These are phyloP conservation scores for Acanthamoeba triangularis DNA, from an alignment of 208 protist genomes.

Conservation along the genomic window DNA sequence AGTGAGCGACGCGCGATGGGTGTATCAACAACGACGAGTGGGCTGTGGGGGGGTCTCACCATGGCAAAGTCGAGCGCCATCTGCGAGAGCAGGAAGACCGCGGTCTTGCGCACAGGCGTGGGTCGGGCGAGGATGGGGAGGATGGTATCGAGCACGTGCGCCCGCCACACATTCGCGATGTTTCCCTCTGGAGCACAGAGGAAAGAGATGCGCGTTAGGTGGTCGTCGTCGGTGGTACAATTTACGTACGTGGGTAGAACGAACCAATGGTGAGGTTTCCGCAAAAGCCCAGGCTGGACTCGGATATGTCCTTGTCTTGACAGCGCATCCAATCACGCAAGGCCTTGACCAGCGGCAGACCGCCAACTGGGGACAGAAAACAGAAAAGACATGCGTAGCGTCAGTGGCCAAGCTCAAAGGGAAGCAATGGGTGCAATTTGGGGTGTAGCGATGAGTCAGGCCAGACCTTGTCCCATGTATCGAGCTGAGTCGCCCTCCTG, in stretches of 20 bases:
- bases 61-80: neutral
- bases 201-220: too few relatives aligned
- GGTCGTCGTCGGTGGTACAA: neutral
- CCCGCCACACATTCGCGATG: neutral
- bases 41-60: neutral
- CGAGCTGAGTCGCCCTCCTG: neutral
- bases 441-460: too few relatives aligned
- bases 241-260: neutral
- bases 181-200: neutral
- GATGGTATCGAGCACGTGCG: neutral
- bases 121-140: neutral
- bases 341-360: conserved; percentile 7
- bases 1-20: too few relatives aligned
- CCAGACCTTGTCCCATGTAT: neutral
- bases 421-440: too few relatives aligned
- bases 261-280: neutral
- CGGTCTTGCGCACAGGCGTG: neutral
- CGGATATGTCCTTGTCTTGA: neutral
- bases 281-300: neutral
- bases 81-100: neutral
- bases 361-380: neutral
- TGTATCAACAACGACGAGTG: too few relatives aligned
- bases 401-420: too few relatives aligned
- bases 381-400: neutral
- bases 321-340: conserved; percentile 1